These are phyloP conservation scores for Metarhizium sp. DNA, from an alignment of 2,329 filamentous ascomycete genomes.

Conservation along the genomic window DNA sequence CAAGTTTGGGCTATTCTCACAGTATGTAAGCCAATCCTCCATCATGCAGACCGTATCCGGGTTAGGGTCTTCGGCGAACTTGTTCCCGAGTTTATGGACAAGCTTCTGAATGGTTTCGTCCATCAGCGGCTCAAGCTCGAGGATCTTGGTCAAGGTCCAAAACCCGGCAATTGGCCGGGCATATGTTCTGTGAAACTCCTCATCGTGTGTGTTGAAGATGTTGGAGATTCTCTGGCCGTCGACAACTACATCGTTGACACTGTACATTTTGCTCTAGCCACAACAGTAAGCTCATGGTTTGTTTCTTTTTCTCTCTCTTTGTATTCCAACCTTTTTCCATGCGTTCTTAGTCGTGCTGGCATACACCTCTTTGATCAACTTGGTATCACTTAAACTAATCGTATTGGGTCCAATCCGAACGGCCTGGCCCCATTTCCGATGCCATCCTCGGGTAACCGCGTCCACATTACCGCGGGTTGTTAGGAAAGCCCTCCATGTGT, in stretches of 20 bases:
- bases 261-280: conserved; percentile 11
- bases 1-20: neutral
- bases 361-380: conserved; percentile 11
- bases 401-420: conserved; percentile 11
- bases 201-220: conserved; percentile 12
- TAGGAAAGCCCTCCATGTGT: conserved; percentile 8
- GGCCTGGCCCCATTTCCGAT: conserved; percentile 9
- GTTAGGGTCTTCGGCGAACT: conserved; percentile 6
- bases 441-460: conserved; percentile 5
- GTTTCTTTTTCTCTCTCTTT: neutral
- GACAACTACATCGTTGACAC: conserved; percentile 10
- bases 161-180: conserved; percentile 9
- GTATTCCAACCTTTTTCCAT: conserved; percentile 9
- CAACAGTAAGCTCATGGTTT: neutral
- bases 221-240: conserved; percentile 10
- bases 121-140: conserved; percentile 11
- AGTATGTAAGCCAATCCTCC: conserved; percentile 11
- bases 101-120: conserved; percentile 9
- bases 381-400: conserved; percentile 10
- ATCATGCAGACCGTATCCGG: conserved; percentile 7
- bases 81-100: conserved; percentile 4
- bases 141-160: conserved; percentile 9
- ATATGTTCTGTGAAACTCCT: conserved; percentile 9
- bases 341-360: conserved; percentile 7
- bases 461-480: conserved; percentile 7